phyloP scores from a whole-genome alignment of 805 yeast genomes.

The Cyberlindnera xylosilytica region DNA sequence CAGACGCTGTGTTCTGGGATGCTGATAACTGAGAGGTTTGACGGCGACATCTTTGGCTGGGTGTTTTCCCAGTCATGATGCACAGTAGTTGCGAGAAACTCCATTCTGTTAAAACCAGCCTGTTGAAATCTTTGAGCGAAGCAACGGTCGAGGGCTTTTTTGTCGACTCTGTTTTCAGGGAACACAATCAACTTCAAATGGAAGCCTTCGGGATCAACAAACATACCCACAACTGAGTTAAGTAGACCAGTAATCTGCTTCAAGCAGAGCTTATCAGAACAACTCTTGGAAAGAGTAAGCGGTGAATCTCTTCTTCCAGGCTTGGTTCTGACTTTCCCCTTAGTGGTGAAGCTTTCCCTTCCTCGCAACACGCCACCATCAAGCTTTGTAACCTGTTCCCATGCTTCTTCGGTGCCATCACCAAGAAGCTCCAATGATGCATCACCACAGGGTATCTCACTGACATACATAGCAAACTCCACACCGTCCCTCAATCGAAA shows the following conservation, averaged over 20 bases:
- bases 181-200: slow-evolving; percentile 50
- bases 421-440: slow-evolving; percentile 55
- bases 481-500: slow-evolving; percentile 36
- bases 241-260: slow-evolving; percentile 57
- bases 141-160: slow-evolving; percentile 14
- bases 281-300: slow-evolving; percentile 73
- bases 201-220: slow-evolving; percentile 33
- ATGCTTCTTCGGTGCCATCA: slow-evolving; percentile 28
- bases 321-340: slow-evolving; percentile 80
- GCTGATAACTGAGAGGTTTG: slow-evolving; percentile 29
- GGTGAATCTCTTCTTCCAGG: slow-evolving; percentile 88
- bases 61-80: slow-evolving; percentile 17
- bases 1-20: slow-evolving; percentile 19
- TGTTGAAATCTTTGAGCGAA: slow-evolving; percentile 16
- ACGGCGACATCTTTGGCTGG: slow-evolving; percentile 14
- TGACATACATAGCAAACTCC: slow-evolving; percentile 56
- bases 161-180: slow-evolving; percentile 32
- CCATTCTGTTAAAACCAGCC: not conserved
- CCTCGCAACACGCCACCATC: slow-evolving; percentile 49
- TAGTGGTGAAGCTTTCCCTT: slow-evolving; percentile 48
- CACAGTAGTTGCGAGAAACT: slow-evolving; percentile 3
- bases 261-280: slow-evolving; percentile 78
- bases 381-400: slow-evolving; percentile 16
- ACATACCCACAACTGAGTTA: slow-evolving; percentile 40
- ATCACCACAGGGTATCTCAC: slow-evolving; percentile 92